Base-by-base conservation (phyloP, 2,329 filamentous ascomycete species). In the Pseudogymnoascus sp. region DNA sequence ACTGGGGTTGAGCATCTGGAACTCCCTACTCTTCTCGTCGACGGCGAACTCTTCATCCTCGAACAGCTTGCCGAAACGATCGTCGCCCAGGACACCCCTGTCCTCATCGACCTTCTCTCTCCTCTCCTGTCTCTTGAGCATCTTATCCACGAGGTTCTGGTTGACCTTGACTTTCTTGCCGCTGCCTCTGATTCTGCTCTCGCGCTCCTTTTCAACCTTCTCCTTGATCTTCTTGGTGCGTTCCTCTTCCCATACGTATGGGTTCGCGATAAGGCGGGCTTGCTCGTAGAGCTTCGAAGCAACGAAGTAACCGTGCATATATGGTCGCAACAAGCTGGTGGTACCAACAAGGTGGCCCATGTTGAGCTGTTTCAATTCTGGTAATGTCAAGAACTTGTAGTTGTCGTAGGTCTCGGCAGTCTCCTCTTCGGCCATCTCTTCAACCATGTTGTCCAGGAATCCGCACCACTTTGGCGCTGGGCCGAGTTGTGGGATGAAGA, bases 271-370 rank as follows among this genome's bases (percentile, higher is more conserved):
- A 64, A 99, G 79, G 62, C 90, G 83, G 16, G 95, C 95, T 75
- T 99, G 93, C 73, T 99, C 96, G 75, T 99, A 97, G 25, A 99
- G 78, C 71, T 93, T 91, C 70, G 96, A 93, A 37, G 90, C 91
- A 59, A 99, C 93, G 77, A 99, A 99, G 81, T 95, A 97, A 69
- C 95, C 96, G 74, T 99, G 95, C 96, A 99, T 99, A 73, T 99
- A 99, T 45, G 95, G 95, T 49, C 93, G 84, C 41, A 99, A 80
- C 18, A 97, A 79, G 71, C 90, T 95, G 28, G 92, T 96, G 69
- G 91, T 93, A 67, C 93, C 93, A 63, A 99, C 83, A 58, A 99
- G 81, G 73, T 97, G 93, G 61, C 90, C 88, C 71, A 99, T 76
- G 73, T 91, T 96, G 67, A 99, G 83, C 37, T 88, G 85, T 69